Conservation (phyloP, 177 flowering plant species). For the Tripterygium wilfordii region DNA sequence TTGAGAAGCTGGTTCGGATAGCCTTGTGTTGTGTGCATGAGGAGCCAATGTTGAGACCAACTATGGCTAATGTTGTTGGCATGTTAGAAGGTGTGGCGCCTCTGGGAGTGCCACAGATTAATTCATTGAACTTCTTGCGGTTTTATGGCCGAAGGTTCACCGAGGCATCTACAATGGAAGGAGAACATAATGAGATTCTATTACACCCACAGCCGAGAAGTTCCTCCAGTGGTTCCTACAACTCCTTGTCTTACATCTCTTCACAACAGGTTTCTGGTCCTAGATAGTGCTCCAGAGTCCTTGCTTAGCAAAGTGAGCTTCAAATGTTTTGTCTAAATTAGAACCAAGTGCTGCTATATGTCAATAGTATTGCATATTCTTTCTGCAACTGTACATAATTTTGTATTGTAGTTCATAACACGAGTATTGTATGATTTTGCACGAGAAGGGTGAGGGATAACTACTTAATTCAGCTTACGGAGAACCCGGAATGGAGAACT, state of each 20-base stretch:
- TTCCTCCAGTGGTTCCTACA: not conserved
- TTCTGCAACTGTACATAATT: no score
- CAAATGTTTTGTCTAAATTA: no score
- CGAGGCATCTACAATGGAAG: slow-evolving; percentile 4
- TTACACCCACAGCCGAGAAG: not conserved
- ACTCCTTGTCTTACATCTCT: slow-evolving; percentile 12
- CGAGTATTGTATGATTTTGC: no score
- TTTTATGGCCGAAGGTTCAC: slow-evolving; percentile 16
- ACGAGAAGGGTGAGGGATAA: no score
- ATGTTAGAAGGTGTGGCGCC: slow-evolving; percentile 19
- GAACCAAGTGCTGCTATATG: no score
- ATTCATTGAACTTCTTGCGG: slow-evolving; percentile 13
- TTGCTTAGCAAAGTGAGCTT: no score
- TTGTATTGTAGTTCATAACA: no score
- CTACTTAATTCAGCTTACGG: no score
- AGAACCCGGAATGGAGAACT: no score
- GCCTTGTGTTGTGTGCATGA: slow-evolving; percentile 20
- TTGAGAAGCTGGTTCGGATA: slow-evolving; percentile 12
- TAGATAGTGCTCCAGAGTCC: slow-evolving; percentile 1
- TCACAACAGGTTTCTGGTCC: slow-evolving; percentile 16
- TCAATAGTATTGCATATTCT: no score
- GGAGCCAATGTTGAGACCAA: slow-evolving; percentile 16
- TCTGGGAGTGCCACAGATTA: slow-evolving; percentile 6
- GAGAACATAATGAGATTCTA: not conserved
- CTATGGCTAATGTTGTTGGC: slow-evolving; percentile 18